Evolutionary conservation across 345 rosid genomes (phyloP), one percentile per base, ranked within the genome.

Genomic region (Euphorbia pulcherrima): DNA sequence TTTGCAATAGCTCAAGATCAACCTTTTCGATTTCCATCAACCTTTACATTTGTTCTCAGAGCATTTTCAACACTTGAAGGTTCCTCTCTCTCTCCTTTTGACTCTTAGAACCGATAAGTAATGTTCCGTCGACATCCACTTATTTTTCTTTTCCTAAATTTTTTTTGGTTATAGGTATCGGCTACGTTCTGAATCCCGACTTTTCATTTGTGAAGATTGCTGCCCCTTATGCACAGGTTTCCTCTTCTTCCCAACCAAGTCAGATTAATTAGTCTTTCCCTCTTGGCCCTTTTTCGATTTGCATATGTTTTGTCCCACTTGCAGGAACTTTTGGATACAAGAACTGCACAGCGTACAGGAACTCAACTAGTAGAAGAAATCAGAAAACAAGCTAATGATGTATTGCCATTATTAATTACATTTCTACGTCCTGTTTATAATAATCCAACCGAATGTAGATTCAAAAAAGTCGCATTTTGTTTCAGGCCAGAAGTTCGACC

Each of bases 21-120:
- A 72, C 98, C 96, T 57, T 90, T 93, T 73, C 87, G 96, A 61
- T 86, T 93, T 70, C 98, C 98, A 44, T 85, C 96, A 67, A 87
- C 97, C 12, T 87, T 93, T 66, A 83, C 97, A 68, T 94, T 90
- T 78, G 91, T 93, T 73, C 44, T 93, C 24, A 81, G 94, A 79
- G 96, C 98, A 67, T 93, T 93, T 75, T 86, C 98, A 67, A 93
- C 96, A 5, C 97, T 93, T 2, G 98, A 93, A 79, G 98, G 98
- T 89, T 58, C 30, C 35, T 63, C 77, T 64, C 68, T 33, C 48
- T n/a, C 50, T 41, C 64, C 26, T 14, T 40, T 10, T 24, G 1
- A 40, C 20, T n/a, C 29, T 48, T 33, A 18, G 4, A 46, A 41
- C 41, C 41, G 29, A 71, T 20, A 44, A 60, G 16, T 8, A 14